phyloP scores from a whole-genome alignment of 2,329 filamentous ascomycete genomes.

The Arachnomyces sp. region DNA sequence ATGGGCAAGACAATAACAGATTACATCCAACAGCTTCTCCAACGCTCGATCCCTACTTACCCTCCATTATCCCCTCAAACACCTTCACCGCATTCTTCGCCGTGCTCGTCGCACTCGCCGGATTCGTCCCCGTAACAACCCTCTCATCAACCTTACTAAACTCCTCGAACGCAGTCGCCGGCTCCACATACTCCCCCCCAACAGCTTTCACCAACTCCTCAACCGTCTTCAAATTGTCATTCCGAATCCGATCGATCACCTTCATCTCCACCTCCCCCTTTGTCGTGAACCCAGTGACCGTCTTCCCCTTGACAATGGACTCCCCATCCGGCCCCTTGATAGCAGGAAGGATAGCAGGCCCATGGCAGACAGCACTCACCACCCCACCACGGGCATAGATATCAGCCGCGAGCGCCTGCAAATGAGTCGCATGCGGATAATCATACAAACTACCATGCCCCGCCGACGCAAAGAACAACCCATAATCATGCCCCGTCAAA shows the following conservation, averaged over 20 bases:
- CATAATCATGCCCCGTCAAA: conserved; percentile 14
- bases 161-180: conserved; percentile 11
- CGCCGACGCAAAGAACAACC: conserved; percentile 13
- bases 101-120: conserved; percentile 33
- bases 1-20: no score
- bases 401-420: conserved; percentile 34
- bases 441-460: conserved; percentile 39
- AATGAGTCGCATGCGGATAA: conserved; percentile 34
- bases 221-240: conserved; percentile 12
- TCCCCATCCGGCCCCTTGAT: conserved; percentile 22
- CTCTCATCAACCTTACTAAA: conserved; percentile 13
- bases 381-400: conserved; percentile 36
- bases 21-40: no score
- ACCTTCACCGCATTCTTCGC: conserved; percentile 31
- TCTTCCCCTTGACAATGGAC: conserved; percentile 30
- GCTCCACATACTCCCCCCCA: conserved; percentile 9
- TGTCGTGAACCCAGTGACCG: conserved; percentile 33
- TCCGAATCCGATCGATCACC: conserved; percentile 25
- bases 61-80: conserved; percentile 24
- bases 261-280: conserved; percentile 29
- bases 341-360: conserved; percentile 29
- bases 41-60: conserved; percentile 4
- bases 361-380: conserved; percentile 35
- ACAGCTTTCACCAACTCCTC: conserved; percentile 10
- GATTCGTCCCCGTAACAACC: conserved; percentile 37